Evolutionary conservation across 2,329 filamentous ascomycete genomes (phyloP), one percentile per base, ranked within the genome.

Genomic region (Trichoderma koningiopsis): DNA sequence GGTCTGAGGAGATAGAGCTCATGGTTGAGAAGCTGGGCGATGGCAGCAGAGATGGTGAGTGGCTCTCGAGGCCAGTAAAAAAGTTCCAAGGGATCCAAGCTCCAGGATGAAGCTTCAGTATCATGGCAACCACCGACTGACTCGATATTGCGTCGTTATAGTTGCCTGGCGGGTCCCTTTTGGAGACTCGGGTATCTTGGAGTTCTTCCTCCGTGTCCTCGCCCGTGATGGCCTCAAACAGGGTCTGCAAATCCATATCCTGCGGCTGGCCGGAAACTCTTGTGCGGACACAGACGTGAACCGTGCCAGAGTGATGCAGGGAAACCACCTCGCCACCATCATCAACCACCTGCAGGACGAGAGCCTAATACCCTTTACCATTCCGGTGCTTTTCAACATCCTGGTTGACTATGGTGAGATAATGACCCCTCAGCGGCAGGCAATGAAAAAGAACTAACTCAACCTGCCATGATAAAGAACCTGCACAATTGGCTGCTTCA

Each of bases 221-320:
- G 77, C 78, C 5, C 74, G 76, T 0, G 76, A 81, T 4, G 78
- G 75, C 1, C 71, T 85, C 43, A 77, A 77, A 11, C 79, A 81
- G 37, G 74, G 79, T 1, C 78, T 89, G n/a, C 82, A 82, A 56
- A 79, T 86, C 8, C 88, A 90, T 68, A 78, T 83, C 8, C 79
- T 90, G 19, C 85, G 88, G 29, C 76, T 89, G 24, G 81, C 88
- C 19, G 88, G 88, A 16, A 91, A 91, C 75, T 86, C 86, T 11
- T 89, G 87, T 71, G 88, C 88, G 24, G 88, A 90, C 72, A 86
- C 85, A 72, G 87, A 91, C 74, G 84, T 87, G 70, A 91, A 90
- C 73, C 82, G 88, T 69, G 85, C 82, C 7, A 82, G 84, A 0
- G 82, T 90, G 2, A 82, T 89, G 4, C 79, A 83, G 0, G 82